Evolutionary conservation across 768 basidiomycete species (phyloP), one percentile per base, ranked within the genome.

Genomic region (Kwoniella mangroviensis): DNA sequence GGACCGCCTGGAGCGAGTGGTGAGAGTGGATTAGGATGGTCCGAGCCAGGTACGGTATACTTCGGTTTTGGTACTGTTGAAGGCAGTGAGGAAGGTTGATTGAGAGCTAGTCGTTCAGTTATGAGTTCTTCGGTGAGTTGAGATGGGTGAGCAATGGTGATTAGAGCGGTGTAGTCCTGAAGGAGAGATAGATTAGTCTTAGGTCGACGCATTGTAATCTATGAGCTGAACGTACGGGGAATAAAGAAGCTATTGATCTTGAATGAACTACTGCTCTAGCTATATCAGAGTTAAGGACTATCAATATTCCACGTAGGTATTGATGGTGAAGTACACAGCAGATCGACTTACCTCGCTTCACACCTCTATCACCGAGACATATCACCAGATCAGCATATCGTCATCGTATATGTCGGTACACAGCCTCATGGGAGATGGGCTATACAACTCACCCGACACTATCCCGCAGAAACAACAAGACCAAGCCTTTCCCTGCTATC

Each of bases 241-340:
- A 81, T 51, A 77, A 62, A 21, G 67, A 62, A 17, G 79, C 77
- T 2, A 81, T 62, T 2, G 77, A 75, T 68, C 79, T 51, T 3
- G 77, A 77, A 57, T 81, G 79, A 1, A 81, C 79, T 34, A 81
- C 73, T 15, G 79, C 77, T n/a, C 79, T 65, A 67, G 79, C 79
- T 81, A 63, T 41, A 34, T 63, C 6, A 11, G 4, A 9, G 3
- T 26, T 10, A 53, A 15, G 42, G 10, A 45, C 43, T 42, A 52
- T 17, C 22, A 53, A 4, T 28, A 57, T 51, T 65, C 45, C 10
- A 21, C 19, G 53, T 28, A 21, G n/a, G 9, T 34, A 34, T 34
- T 34, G 3, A 34, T 34, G 34, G 34, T 21, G 7, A 28, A 5
- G 3, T 6, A 41, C 58, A 12, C 13, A n/a, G 43, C 13, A 28